These are phyloP conservation scores for Kandelia obovata DNA, from an alignment of 345 rosid genomes.

Conservation along the genomic window DNA sequence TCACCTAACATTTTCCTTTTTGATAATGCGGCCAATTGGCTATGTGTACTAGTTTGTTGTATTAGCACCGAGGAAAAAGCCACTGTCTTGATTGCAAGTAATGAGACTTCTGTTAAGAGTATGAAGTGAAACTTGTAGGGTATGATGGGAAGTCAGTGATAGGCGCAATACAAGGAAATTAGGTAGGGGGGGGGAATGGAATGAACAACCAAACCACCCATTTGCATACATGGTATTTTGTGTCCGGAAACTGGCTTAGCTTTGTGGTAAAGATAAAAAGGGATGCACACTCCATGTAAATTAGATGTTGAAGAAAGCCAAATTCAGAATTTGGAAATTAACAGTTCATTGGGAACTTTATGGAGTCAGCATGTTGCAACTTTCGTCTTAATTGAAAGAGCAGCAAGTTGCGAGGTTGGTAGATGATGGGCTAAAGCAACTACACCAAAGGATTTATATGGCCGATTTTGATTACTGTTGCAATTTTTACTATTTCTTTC, in stretches of 20 bases:
- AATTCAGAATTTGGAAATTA: conserved; percentile 12
- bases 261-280: conserved; percentile 33
- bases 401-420: conserved; percentile 2
- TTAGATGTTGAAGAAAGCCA: conserved; percentile 20
- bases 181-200: conserved; percentile 25
- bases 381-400: neutral
- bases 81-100: no score
- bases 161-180: conserved; percentile 18
- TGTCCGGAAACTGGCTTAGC: conserved; percentile 17
- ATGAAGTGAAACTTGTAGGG: neutral
- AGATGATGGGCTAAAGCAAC: conserved; percentile 3
- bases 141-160: neutral
- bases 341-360: neutral
- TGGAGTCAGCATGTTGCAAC: neutral
- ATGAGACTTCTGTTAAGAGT: neutral
- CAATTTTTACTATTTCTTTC: conserved; percentile 3
- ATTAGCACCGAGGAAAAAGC: no score
- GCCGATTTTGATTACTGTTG: neutral
- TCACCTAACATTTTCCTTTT: no score
- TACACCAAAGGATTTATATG: neutral
- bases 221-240: conserved; percentile 1
- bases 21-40: no score
- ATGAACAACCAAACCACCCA: conserved; percentile 28
- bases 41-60: no score
- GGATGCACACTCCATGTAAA: neutral